Percentiles rank a stretch among this genome's conserved stretches.
These are phyloP conservation scores for Aureobasidium sp. DNA, from an alignment of 2,329 filamentous ascomycete genomes.

Conservation along the genomic window DNA sequence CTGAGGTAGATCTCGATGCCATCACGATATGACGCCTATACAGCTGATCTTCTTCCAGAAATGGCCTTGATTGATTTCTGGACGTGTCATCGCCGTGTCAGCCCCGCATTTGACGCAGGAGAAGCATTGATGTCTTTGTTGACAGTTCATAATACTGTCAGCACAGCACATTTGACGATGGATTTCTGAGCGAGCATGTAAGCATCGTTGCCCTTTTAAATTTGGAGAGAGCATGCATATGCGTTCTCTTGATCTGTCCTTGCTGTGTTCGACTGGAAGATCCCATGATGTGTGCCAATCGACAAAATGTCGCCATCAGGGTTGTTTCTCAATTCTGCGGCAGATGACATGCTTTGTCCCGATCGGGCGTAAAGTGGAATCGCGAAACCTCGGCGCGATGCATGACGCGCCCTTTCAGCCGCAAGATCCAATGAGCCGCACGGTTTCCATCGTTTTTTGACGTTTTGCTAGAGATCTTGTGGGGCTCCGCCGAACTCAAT, in stretches of 20 bases:
- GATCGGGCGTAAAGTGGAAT: slow-evolving; percentile 4
- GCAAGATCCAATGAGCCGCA: too few relatives aligned
- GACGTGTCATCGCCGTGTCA: not conserved
- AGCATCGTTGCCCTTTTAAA: too few relatives aligned
- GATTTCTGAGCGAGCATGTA: too few relatives aligned
- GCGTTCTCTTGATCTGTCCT: too few relatives aligned
- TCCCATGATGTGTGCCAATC: too few relatives aligned
- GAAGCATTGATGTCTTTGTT: not conserved
- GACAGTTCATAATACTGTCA: not conserved
- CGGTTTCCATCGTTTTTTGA: not conserved
- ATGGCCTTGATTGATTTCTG: not conserved
- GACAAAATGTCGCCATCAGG: slow-evolving; percentile 2
- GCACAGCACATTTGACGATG: too few relatives aligned
- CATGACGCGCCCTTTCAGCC: not conserved
- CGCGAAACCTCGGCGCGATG: not conserved
- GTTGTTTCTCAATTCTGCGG: not conserved
- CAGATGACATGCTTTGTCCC: not conserved
- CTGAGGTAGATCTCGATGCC: not conserved
- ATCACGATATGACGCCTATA: slow-evolving; percentile 7
- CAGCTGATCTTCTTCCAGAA: slow-evolving; percentile 6
- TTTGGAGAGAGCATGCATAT: too few relatives aligned
- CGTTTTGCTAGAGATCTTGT: not conserved
- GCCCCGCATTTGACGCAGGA: not conserved
- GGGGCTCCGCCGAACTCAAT: not conserved
- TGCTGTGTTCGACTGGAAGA: too few relatives aligned